These are phyloP conservation scores for Teratosphaeriaceae sp. DNA, from an alignment of 2,329 filamentous ascomycete genomes.

Conservation along the genomic window DNA sequence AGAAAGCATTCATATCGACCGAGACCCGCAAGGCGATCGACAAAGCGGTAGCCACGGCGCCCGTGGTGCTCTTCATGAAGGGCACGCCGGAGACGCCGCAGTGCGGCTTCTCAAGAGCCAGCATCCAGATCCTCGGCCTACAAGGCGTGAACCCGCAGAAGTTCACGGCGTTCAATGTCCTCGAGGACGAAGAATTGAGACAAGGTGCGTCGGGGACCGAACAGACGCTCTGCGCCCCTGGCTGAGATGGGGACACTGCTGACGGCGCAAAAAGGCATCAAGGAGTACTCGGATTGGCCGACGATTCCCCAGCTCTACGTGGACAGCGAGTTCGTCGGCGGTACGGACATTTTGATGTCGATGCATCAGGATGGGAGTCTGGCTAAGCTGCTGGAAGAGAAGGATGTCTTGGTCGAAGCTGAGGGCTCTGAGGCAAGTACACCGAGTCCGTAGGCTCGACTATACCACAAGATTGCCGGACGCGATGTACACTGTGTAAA, in stretches of 20 bases:
- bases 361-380: conserved; percentile 97
- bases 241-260: not conserved
- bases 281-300: conserved; percentile 98
- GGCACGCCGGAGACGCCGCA: conserved; percentile 93
- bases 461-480: conserved; percentile 6
- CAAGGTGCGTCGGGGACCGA: conserved; percentile 56
- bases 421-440: conserved; percentile 32
- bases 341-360: conserved; percentile 92
- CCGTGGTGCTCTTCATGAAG: conserved; percentile 99
- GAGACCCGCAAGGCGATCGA: conserved; percentile 80
- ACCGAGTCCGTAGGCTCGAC: conserved; percentile 6
- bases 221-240: too few species aligned
- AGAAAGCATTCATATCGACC: conserved; percentile 67
- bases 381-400: conserved; percentile 85
- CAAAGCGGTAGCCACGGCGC: conserved; percentile 77
- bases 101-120: conserved; percentile 92
- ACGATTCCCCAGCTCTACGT: conserved; percentile 97
- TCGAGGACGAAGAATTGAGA: conserved; percentile 84
- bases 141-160: conserved; percentile 93
- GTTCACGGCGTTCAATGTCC: conserved; percentile 96
- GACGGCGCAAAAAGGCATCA: conserved; percentile 61
- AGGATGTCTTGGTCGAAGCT: conserved; percentile 69
- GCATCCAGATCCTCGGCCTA: conserved; percentile 87
- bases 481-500: too few species aligned
- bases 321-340: conserved; percentile 90